Evolutionary conservation across 352 stramenopile species (phyloP).

Genomic region (Elongisporangium undulatum): DNA sequence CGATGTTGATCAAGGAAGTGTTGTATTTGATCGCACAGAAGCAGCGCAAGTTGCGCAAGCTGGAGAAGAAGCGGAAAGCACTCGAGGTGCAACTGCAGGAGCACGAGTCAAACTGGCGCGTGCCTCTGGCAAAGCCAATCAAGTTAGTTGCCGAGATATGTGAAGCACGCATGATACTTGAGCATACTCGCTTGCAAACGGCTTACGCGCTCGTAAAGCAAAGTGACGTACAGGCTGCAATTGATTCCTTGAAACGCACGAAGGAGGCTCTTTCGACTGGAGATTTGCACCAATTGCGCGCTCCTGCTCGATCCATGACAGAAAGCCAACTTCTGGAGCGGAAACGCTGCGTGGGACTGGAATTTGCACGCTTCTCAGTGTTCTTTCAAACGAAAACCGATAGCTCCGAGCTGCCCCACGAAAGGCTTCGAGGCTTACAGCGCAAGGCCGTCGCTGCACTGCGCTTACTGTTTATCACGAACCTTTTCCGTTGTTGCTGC

Average conservation of each 20-base stretch:
- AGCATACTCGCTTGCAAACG: conserved; percentile 28
- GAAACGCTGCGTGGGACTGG: conserved; percentile 13
- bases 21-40: conserved; percentile 17
- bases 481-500: conserved; percentile 53
- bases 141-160: conserved; percentile 23
- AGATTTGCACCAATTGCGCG: conserved; percentile 2
- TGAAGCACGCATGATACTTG: conserved; percentile 22
- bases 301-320: neutral
- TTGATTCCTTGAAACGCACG: conserved; percentile 13
- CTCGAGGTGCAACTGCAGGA: conserved; percentile 26
- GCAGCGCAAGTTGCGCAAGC: conserved; percentile 49
- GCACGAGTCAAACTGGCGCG: conserved; percentile 19
- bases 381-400: conserved; percentile 15
- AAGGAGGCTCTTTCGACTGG: conserved; percentile 12
- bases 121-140: conserved; percentile 13
- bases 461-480: conserved; percentile 45
- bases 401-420: neutral
- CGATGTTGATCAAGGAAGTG: conserved; percentile 12
- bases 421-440: conserved; percentile 23
- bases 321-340: neutral
- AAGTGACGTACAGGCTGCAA: conserved; percentile 14
- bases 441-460: conserved; percentile 28
- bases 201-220: conserved; percentile 32
- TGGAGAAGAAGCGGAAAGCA: conserved; percentile 42
- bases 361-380: conserved; percentile 10